Conservation (phyloP, 192 early-diverging fungal species). For the Thamnidium elegans region DNA sequence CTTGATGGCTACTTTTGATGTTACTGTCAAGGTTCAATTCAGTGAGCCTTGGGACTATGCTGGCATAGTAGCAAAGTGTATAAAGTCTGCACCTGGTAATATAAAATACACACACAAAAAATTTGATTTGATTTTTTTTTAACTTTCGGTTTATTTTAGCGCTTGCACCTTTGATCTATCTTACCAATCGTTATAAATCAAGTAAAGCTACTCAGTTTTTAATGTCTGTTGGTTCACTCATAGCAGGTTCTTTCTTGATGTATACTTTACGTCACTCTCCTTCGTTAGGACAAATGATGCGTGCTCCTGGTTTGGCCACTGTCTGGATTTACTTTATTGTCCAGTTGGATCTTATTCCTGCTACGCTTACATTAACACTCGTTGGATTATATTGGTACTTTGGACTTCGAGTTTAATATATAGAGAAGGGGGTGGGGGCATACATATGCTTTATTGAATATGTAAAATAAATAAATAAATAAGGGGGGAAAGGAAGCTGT, state of each 20-base stretch:
- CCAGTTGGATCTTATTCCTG: constrained; percentile 48
- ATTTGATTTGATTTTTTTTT: background rate
- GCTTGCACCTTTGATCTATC: constrained; percentile 57
- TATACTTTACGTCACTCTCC: constrained; percentile 62
- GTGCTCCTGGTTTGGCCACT: constrained; percentile 68
- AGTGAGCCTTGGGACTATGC: constrained; percentile 30
- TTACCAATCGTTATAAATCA: constrained; percentile 55
- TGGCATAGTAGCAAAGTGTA: constrained; percentile 6
- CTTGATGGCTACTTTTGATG: constrained; percentile 36
- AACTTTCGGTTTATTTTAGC: constrained; percentile 19
- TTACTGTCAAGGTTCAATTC: constrained; percentile 38
- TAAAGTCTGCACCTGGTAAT: constrained; percentile 35
- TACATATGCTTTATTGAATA: background rate
- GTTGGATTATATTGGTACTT: constrained; percentile 47
- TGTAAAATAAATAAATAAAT: background rate
- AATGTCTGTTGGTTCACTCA: constrained; percentile 47
- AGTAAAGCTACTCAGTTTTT: constrained; percentile 42
- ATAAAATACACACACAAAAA: background rate
- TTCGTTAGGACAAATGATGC: constrained; percentile 67
- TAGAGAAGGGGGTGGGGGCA: constrained; percentile 1
- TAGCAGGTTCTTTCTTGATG: constrained; percentile 61
- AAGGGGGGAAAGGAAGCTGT: no score
- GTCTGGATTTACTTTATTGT: constrained; percentile 63
- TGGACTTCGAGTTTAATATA: constrained; percentile 29
- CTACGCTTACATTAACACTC: constrained; percentile 38